Conservation (phyloP, 139 green algal genomes). For the Limnomonas spitsbergensis region DNA sequence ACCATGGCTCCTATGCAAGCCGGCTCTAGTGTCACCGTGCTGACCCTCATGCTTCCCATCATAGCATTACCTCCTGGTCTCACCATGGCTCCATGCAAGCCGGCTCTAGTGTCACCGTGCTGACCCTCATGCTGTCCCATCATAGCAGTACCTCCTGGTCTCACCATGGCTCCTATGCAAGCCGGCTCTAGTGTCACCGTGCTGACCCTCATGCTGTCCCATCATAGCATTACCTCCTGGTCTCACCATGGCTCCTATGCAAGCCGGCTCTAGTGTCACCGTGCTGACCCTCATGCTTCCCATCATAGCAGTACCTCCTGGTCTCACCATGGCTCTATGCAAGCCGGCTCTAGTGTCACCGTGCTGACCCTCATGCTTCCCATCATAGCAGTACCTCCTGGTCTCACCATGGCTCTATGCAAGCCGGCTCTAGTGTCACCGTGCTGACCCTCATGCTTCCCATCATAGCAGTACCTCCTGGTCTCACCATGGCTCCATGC, state of each 20-base stretch:
- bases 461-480: too few species aligned
- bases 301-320: too few species aligned
- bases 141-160: background rate
- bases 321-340: background rate
- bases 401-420: background rate
- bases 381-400: too few species aligned
- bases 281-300: background rate
- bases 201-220: background rate
- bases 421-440: background rate
- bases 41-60: too few species aligned
- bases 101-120: background rate
- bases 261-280: background rate
- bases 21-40: background rate
- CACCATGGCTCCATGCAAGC: background rate
- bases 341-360: background rate
- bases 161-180: background rate
- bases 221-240: too few species aligned
- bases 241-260: background rate
- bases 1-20: background rate
- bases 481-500: background rate
- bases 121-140: too few species aligned
- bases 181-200: background rate
- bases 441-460: background rate
- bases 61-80: background rate
- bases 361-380: background rate